Evolutionary conservation across 768 basidiomycete species (phyloP).

Genomic region (Termitomyces sp.): DNA sequence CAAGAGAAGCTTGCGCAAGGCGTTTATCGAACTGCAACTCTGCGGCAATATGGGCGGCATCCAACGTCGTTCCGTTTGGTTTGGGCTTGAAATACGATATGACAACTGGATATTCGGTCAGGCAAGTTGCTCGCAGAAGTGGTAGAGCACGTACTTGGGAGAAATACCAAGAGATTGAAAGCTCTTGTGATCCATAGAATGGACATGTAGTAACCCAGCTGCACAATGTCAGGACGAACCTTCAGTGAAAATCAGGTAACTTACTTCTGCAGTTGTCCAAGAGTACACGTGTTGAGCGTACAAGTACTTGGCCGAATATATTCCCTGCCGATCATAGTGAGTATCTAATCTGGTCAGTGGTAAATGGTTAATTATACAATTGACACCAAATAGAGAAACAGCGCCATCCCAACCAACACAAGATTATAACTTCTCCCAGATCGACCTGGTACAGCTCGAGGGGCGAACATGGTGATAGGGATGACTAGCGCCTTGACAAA

Average conservation of each 20-base stretch:
- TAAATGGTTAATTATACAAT: conserved; percentile 45
- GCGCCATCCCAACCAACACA: conserved; percentile 54
- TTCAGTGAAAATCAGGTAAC: conserved; percentile 1
- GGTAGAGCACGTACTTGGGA: conserved; percentile 49
- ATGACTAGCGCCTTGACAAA: conserved; percentile 43
- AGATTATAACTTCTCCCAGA: conserved; percentile 66
- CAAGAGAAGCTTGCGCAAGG: conserved; percentile 58
- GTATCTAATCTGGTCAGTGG: neutral
- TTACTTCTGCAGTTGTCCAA: conserved; percentile 58
- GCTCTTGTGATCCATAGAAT: conserved; percentile 61
- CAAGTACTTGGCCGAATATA: conserved; percentile 72
- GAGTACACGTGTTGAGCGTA: conserved; percentile 69
- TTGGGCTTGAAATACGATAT: conserved; percentile 58
- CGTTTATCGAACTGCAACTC: conserved; percentile 66
- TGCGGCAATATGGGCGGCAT: conserved; percentile 41
- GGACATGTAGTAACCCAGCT: conserved; percentile 75
- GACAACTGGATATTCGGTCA: conserved; percentile 36
- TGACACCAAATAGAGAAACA: conserved; percentile 62
- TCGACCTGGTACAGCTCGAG: conserved; percentile 37
- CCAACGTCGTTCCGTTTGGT: conserved; percentile 18
- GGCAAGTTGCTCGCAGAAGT: neutral
- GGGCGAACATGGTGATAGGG: conserved; percentile 68
- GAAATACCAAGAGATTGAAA: conserved; percentile 55
- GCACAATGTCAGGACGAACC: neutral
- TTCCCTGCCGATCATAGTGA: conserved; percentile 34